phyloP scores from a whole-genome alignment of 2,329 filamentous ascomycete species.

The Berkeleyomyces basicola region DNA sequence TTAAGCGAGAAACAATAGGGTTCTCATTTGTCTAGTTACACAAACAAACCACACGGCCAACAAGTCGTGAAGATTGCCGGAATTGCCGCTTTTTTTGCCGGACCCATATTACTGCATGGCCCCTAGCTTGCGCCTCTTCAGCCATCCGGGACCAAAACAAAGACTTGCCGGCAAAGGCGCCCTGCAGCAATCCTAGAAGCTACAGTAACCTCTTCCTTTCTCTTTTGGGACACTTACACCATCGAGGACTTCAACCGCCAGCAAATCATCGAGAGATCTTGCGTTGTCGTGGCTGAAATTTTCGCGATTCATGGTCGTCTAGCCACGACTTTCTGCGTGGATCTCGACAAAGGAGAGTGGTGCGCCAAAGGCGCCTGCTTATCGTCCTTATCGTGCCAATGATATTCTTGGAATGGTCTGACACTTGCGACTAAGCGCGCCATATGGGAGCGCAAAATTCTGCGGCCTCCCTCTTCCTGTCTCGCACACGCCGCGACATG shows the following conservation, averaged over 20 bases:
- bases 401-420: neutral
- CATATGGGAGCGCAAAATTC: neutral
- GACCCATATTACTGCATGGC: neutral
- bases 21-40: neutral
- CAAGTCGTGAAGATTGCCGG: neutral
- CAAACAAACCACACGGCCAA: neutral
- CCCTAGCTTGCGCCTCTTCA: neutral
- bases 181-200: neutral
- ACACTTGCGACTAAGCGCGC: neutral
- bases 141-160: neutral
- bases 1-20: too few species aligned
- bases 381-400: neutral
- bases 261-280: neutral
- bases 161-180: neutral
- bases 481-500: neutral
- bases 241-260: neutral
- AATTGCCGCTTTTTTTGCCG: conserved; percentile 1
- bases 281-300: neutral
- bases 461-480: neutral
- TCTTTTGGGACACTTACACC: neutral
- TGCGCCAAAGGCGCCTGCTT: neutral
- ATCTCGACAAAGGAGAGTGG: neutral
- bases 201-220: neutral
- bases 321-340: neutral
- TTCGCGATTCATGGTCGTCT: neutral